Base-by-base conservation (phyloP, 805 yeast species). In the Diddensiella caesifluorescens region DNA sequence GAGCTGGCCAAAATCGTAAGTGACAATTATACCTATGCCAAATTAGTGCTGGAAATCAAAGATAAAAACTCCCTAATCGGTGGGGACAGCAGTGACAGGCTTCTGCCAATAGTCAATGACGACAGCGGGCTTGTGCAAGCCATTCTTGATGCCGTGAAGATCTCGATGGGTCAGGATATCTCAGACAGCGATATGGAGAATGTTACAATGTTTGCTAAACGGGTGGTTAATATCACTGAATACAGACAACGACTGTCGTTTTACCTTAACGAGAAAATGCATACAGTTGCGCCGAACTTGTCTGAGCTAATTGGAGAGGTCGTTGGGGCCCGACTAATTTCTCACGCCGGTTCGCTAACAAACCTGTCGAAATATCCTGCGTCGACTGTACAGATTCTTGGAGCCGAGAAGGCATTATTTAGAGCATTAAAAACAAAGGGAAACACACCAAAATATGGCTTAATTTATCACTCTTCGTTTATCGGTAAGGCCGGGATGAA, bases 161-260 rank as follows among this genome's bases (percentile, higher is more conserved):
- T 90, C 58, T 88, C 97, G 35, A 92, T 92, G 98, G 98, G 98
- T 67, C 97, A 90, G 71, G 98, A 92, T 68, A 78, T 92, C 54
- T 82, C 95, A 52, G 95, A 85, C 66, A 80, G 82, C 63, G 98
- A 92, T 67, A 86, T 92, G 92, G 79, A 77, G 51, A 89, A 89
- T 64, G 89, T 92, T 46, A 67, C 82, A 52, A 78, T 90, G 26
- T 92, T 92, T 65, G 98, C 98, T 46, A 77, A 84, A 65, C 83
- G 96, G 71, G 95, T 89, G 29, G 95, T 85, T 38, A 83, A 88
- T 45, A 77, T 92, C 60, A 77, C 92, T 46, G 96, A 89, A 57
- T 90, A 90, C 79, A 80, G 97, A 66, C 73, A 77, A 60, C 79
- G 78, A 57, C 73, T 92, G 57, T 89, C 74, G 70, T 79, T 79